Conservation (phyloP, 805 yeast genomes). For the Isabelozyma heimii region DNA sequence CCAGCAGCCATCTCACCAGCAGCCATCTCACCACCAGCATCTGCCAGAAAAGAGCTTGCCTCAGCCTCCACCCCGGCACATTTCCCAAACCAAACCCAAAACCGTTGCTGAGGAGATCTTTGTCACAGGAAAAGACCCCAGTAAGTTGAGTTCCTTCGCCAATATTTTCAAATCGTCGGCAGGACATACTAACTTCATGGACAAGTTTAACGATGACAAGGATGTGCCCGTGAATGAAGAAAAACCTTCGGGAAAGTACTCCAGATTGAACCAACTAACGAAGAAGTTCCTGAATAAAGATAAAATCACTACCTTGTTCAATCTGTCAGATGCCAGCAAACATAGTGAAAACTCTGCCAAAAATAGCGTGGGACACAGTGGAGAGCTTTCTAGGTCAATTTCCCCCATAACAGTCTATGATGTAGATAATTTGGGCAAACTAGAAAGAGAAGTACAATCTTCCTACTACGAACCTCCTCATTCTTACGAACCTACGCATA, state of each 20-base stretch:
- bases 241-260: conserved; percentile 15
- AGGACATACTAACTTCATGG: neutral
- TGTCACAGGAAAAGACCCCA: conserved; percentile 7
- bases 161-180: neutral
- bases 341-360: conserved; percentile 1
- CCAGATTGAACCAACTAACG: conserved; percentile 28
- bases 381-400: conserved; percentile 4
- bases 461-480: neutral
- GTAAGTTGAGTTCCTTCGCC: neutral
- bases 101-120: conserved; percentile 23
- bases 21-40: neutral
- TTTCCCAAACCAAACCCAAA: conserved; percentile 6
- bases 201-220: neutral
- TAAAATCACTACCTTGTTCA: conserved; percentile 27
- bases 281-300: conserved; percentile 32
- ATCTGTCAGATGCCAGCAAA: conserved; percentile 1
- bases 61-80: conserved; percentile 11
- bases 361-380: neutral
- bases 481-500: neutral
- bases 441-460: conserved; percentile 10
- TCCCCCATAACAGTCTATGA: conserved; percentile 21
- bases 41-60: conserved; percentile 1
- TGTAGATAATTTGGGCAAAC: conserved; percentile 10
- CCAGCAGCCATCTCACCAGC: neutral
- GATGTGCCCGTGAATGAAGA: conserved; percentile 10